A percentile compares a stretch with the other conserved stretches of the same genome.
Evolutionary conservation across 176 grass and related monocot species (phyloP).

Genomic region (Triticum dicoccoides): DNA sequence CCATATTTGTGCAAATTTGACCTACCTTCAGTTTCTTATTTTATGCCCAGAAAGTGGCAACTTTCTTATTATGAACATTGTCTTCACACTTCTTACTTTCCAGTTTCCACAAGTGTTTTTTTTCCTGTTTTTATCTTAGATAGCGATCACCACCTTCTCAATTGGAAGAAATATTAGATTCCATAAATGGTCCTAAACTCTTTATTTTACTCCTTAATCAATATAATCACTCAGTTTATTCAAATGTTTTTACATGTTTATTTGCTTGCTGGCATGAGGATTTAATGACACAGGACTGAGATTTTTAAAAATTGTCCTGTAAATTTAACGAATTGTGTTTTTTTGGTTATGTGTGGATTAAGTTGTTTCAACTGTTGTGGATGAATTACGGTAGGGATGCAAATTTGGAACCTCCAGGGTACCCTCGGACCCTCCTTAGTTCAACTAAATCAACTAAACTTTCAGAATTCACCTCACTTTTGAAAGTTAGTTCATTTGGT

Average conservation of each 20-base stretch:
- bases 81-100: background rate
- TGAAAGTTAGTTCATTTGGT: too few species aligned
- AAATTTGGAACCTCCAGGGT: too few species aligned
- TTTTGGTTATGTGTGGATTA: constrained; percentile 10
- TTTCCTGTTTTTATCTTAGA: background rate
- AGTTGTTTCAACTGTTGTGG: background rate
- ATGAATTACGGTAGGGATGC: background rate
- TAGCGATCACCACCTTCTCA: background rate
- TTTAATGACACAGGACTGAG: constrained; percentile 1
- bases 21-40: background rate
- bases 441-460: too few species aligned
- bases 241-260: constrained; percentile 18
- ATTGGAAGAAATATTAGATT: background rate
- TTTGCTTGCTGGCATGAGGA: background rate
- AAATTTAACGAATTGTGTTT: background rate
- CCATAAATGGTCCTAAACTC: background rate
- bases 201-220: background rate
- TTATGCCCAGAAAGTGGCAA: background rate
- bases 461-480: too few species aligned
- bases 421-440: too few species aligned
- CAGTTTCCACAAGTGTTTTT: background rate
- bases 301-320: background rate
- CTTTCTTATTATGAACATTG: background rate
- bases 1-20: background rate
- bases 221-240: background rate